These are phyloP conservation scores for Barnettozyma salicaria DNA, from an alignment of 805 yeast species.

Conservation along the genomic window DNA sequence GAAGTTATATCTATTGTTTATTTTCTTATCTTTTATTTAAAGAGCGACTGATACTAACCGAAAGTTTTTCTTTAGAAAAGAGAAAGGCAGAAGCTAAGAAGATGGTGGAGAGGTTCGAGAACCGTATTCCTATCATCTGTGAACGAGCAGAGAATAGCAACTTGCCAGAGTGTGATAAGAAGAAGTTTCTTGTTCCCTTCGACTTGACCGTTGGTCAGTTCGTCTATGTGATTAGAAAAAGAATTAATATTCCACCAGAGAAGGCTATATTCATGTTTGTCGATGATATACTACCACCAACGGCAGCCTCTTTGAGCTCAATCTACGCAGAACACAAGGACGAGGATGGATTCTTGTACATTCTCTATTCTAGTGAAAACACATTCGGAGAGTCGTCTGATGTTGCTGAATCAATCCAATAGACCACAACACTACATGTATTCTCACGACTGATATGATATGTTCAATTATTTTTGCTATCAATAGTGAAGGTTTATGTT, in stretches of 20 bases:
- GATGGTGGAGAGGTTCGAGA: conserved; percentile 30
- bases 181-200: conserved; percentile 93
- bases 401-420: background rate
- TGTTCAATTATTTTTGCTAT: no score
- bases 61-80: conserved; percentile 7
- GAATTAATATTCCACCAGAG: conserved; percentile 92
- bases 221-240: conserved; percentile 93
- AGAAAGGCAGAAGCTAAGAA: conserved; percentile 10
- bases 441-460: no score
- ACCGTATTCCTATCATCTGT: conserved; percentile 93
- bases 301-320: conserved; percentile 93
- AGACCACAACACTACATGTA: no score
- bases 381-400: conserved; percentile 61
- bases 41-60: conserved; percentile 9
- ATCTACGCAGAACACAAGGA: conserved; percentile 96
- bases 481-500: no score
- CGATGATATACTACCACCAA: conserved; percentile 94
- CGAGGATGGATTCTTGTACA: conserved; percentile 94
- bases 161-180: conserved; percentile 92
- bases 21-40: background rate
- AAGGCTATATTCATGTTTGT: conserved; percentile 97
- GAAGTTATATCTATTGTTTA: background rate
- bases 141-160: conserved; percentile 96
- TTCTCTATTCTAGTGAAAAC: conserved; percentile 94
- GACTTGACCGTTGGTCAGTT: conserved; percentile 97